These are phyloP conservation scores for Dioscorea zingiberensis DNA, from an alignment of 106 monocot genomes.

Conservation along the genomic window DNA sequence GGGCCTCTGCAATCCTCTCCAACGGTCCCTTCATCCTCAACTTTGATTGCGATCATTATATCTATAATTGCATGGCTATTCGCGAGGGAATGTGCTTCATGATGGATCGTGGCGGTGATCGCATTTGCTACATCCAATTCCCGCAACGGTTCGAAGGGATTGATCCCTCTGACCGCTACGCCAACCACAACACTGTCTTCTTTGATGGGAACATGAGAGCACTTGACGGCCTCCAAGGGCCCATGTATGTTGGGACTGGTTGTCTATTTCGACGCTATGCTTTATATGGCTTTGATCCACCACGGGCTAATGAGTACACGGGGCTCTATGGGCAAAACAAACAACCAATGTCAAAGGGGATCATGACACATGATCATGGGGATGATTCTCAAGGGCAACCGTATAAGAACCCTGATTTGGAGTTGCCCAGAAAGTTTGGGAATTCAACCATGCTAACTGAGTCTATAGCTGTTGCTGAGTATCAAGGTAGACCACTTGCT, in stretches of 20 bases:
- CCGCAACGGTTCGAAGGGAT: conserved; percentile 94
- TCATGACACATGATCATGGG: not conserved
- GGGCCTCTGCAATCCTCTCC: conserved; percentile 85
- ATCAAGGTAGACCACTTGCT: conserved; percentile 75
- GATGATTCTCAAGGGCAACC: conserved; percentile 12
- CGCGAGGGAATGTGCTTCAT: conserved; percentile 97
- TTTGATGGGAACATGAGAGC: conserved; percentile 99
- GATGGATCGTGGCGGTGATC: conserved; percentile 94
- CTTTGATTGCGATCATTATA: conserved; percentile 97
- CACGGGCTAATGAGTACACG: conserved; percentile 67
- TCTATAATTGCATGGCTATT: conserved; percentile 77
- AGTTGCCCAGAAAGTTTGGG: conserved; percentile 61
- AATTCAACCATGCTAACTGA: conserved; percentile 61
- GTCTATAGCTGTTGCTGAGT: conserved; percentile 73
- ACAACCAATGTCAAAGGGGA: conserved; percentile 5
- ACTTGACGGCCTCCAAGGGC: conserved; percentile 85
- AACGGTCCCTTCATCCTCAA: conserved; percentile 97
- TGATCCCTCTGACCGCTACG: conserved; percentile 94
- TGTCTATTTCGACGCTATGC: conserved; percentile 88
- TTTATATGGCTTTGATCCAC: conserved; percentile 79
- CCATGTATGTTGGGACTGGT: conserved; percentile 92
- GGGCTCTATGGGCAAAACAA: conserved; percentile 72
- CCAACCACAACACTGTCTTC: conserved; percentile 98
- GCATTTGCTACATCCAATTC: conserved; percentile 91
- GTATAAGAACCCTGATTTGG: conserved; percentile 47